phyloP scores from a whole-genome alignment of 148 eudicot genomes.

The Diospyros lotus region DNA sequence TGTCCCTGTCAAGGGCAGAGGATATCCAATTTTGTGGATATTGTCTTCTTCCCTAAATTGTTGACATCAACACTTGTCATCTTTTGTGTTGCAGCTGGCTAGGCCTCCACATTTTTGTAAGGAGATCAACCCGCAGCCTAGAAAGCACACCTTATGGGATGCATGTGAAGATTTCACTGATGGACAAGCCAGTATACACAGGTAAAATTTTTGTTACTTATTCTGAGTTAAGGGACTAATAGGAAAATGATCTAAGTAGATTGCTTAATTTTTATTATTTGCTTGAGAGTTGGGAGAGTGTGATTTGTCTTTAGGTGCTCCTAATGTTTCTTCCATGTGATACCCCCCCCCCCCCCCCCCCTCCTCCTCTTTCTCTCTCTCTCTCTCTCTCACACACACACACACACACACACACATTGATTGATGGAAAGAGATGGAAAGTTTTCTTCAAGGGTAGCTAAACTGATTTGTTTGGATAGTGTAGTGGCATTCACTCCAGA shows the following conservation, averaged over 20 bases:
- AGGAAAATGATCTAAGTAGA: background rate
- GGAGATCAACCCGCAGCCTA: slow-evolving; percentile 92
- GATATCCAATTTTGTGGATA: slow-evolving; percentile 5
- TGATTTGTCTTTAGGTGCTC: too few relatives aligned
- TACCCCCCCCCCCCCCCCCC: too few relatives aligned
- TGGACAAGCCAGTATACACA: slow-evolving; percentile 67
- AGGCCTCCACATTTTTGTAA: slow-evolving; percentile 76
- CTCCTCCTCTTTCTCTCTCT: too few relatives aligned
- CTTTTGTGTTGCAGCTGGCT: slow-evolving; percentile 46
- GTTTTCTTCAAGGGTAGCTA: too few relatives aligned
- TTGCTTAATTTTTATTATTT: background rate
- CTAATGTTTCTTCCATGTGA: too few relatives aligned
- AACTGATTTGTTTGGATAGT: too few relatives aligned
- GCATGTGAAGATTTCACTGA: slow-evolving; percentile 77
- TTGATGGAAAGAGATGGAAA: too few relatives aligned
- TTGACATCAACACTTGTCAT: background rate
- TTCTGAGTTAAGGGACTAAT: background rate
- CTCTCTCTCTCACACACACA: too few relatives aligned
- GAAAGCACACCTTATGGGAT: slow-evolving; percentile 89
- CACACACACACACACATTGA: too few relatives aligned
- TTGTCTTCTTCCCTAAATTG: background rate
- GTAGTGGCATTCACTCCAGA: too few relatives aligned
- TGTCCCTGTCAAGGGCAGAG: background rate
- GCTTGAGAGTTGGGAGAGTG: background rate
- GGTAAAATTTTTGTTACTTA: slow-evolving; percentile 27